Percentiles rank a stretch among this genome's conserved stretches.
These are phyloP conservation scores for Leptographium flavum DNA, from an alignment of 2,329 filamentous ascomycete species.

Conservation along the genomic window DNA sequence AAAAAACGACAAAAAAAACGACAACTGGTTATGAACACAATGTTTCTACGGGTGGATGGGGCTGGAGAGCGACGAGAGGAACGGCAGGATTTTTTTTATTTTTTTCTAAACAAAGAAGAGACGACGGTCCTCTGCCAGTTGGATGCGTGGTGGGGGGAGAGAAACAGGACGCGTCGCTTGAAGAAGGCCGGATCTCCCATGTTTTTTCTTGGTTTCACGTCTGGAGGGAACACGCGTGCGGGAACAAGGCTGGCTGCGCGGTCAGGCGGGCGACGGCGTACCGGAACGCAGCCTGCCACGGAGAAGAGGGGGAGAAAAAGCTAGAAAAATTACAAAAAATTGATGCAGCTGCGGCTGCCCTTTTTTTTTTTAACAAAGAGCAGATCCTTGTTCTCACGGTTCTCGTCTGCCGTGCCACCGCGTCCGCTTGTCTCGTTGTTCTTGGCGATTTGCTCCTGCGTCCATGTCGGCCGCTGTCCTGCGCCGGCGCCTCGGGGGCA, in stretches of 20 bases:
- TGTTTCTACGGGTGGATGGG: not conserved
- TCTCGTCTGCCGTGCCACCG: no score
- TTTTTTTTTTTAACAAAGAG: not conserved
- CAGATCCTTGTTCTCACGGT: not conserved
- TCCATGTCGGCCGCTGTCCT: no score
- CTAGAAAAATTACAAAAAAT: not conserved
- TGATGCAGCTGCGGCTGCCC: not conserved
- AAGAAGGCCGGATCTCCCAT: not conserved
- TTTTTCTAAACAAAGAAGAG: not conserved
- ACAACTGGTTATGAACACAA: no score
- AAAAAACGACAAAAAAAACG: no score
- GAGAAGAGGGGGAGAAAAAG: not conserved
- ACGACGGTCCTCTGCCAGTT: no score
- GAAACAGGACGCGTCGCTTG: conserved; percentile 1
- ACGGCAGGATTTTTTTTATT: not conserved
- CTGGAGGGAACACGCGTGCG: no score
- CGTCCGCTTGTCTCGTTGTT: no score
- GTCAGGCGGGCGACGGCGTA: no score
- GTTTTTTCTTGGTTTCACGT: not conserved
- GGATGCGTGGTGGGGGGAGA: not conserved
- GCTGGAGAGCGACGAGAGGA: not conserved
- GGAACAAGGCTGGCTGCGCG: no score
- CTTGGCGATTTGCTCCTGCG: no score
- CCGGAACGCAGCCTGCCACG: no score
- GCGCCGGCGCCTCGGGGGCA: no score